Conservation (phyloP, 2,329 filamentous ascomycete genomes). For the Penicillium sp. region DNA sequence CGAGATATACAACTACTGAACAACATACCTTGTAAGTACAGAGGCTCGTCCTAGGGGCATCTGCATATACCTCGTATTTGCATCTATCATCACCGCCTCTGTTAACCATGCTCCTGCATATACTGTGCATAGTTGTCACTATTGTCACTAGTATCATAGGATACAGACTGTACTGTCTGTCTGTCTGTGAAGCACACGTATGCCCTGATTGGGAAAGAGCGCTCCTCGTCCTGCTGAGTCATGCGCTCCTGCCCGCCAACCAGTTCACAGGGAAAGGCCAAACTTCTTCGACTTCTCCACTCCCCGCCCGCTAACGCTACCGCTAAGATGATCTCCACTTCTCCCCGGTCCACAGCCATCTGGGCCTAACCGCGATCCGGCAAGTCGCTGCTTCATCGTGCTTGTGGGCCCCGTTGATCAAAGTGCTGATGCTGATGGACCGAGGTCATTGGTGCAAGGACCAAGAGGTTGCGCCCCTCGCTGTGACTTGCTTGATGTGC, state of each 20-base stretch:
- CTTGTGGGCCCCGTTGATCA: not conserved
- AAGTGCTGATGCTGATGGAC: not conserved
- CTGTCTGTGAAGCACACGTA: not conserved
- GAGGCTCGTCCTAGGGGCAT: no score
- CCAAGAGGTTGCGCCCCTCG: not conserved
- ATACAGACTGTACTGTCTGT: no score
- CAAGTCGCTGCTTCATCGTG: slow-evolving; percentile 9
- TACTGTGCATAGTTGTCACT: no score
- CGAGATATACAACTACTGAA: no score
- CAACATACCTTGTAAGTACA: no score
- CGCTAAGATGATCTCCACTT: not conserved
- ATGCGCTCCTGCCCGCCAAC: slow-evolving; percentile 3
- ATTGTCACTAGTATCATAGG: no score
- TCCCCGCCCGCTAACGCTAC: not conserved
- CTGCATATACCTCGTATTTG: no score
- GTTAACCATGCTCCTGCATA: no score
- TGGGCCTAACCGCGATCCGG: slow-evolving; percentile 12
- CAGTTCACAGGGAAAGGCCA: not conserved
- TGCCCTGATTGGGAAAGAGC: slow-evolving; percentile 24
- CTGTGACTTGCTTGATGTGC: not conserved
- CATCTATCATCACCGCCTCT: no score
- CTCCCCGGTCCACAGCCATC: not conserved
- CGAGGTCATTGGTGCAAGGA: slow-evolving; percentile 1
- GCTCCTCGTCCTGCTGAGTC: slow-evolving; percentile 19
- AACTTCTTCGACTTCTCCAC: not conserved